Percentiles rank a stretch among this genome's conserved stretches.
These are phyloP conservation scores for Candida namnaoensis DNA, from an alignment of 805 yeast species.

Conservation along the genomic window DNA sequence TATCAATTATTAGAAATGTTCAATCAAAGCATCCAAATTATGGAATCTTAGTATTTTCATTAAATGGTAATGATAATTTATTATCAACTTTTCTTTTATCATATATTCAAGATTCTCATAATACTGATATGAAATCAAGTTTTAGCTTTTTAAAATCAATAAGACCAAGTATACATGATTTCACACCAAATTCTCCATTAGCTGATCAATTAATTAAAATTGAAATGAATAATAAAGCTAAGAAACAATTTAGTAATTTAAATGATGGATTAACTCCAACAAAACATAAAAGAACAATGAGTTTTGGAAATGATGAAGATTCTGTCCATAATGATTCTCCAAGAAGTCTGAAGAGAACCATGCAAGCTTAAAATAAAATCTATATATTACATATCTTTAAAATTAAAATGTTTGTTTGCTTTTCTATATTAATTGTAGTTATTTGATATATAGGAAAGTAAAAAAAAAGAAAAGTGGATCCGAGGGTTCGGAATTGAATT, in stretches of 20 bases:
- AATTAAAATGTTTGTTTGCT: too few species aligned
- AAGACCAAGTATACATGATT: constrained; percentile 16
- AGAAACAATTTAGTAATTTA: constrained; percentile 8
- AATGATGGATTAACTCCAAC: not conserved
- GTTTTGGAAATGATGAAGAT: not conserved
- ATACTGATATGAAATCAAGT: constrained; percentile 14
- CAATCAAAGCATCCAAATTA: constrained; percentile 15
- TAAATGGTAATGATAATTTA: constrained; percentile 20
- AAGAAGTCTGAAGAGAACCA: not conserved
- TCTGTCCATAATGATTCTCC: not conserved
- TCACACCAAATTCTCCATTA: constrained; percentile 14
- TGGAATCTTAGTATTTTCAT: constrained; percentile 16
- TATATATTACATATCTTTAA: too few species aligned
- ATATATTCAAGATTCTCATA: constrained; percentile 13
- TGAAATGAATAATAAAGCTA: constrained; percentile 10
- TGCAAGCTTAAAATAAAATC: not conserved
- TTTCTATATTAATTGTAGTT: too few species aligned
- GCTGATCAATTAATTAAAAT: constrained; percentile 15
- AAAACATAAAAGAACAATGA: not conserved
- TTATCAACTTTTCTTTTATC: constrained; percentile 13
- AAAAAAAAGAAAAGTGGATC: too few species aligned
- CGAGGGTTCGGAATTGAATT: too few species aligned
- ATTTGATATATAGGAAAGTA: too few species aligned
- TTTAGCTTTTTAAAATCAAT: constrained; percentile 15
- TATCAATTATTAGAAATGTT: constrained; percentile 10